Base-by-base conservation (phyloP, 169 alveolate genomes). In the Eimeria tenella region DNA sequence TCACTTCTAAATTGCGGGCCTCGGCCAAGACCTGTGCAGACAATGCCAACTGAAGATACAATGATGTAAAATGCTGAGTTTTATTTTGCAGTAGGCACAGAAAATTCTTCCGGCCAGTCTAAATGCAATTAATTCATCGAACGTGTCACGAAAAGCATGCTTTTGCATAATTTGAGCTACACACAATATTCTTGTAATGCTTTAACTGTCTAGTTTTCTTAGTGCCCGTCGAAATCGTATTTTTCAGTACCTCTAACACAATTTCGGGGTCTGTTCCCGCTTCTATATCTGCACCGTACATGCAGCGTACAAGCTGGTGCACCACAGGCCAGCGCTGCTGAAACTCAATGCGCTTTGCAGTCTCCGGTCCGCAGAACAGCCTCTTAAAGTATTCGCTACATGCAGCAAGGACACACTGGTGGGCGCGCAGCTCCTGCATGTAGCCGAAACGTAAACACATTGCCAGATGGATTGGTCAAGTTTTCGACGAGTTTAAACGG, bases 311-410 rank as follows among this genome's bases (percentile, higher is more conserved):
- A 31, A 86, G 93, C 86, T 86, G 93, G 49, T 86, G 93, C 49
- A 86, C 93, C 19, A 86, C 93, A 1, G 74, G 83, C 93, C 93
- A 86, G 73, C 93, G 49, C 93, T 86, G 93, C 58, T 86, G 93
- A 50, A 86, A 86, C 42, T 86, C 93, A 53, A 86, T 86, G 13
- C 93, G 60, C 25, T 70, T 86, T n/a, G 93, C 93, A 9, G 83
- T 86, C 42, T 86, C 93, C 4, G 93, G 86, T 7, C 84, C 93
- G 68, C 93, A 86, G 58, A 86, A 86, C 8, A 86, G 84, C 5
- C 93, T 13, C 71, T 86, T 86, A 84, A 86, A 86, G 56, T 86
- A 86, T 65, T 86, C 93, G 84, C 93, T 86, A 84, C 93, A 86
- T 21, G 93, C 93, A 9, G 93, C 82, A 13, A 86, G 71, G 31